Evolutionary conservation across 2,329 filamentous ascomycete species (phyloP), one percentile per base, ranked within the genome.

Genomic region (Verticillium dahliae): DNA sequence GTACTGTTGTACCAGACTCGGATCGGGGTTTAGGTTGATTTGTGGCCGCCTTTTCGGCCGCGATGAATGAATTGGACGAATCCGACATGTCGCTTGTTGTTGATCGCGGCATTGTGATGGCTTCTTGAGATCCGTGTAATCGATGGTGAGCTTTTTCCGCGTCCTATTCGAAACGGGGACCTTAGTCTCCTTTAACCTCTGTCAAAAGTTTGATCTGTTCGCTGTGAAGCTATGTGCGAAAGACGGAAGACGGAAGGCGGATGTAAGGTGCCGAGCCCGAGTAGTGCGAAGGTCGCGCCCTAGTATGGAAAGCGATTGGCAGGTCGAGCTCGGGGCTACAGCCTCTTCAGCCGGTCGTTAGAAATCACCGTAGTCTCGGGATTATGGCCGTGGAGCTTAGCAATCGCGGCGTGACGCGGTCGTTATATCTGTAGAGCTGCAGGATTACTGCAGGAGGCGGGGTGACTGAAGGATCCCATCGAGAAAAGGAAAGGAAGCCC

Each of bases 41-140:
- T 11, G 31, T 56, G n/a, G 61, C 57, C 37, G 59, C 38, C 37
- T 57, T 60, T 38, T 63, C 62, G 58, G 58, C 60, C 57, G 62
- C 59, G 18, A 63, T 65, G 6, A 66, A 64, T 31, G 64, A 60
- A 56, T 67, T 65, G 38, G 63, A 65, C 45, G 59, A 62, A 35
- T 59, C 62, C n/a, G 61, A 61, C 35, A 60, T 22, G 18, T 59
- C 54, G 62, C 55, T 55, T 31, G 57, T 58, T 34, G 62, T 58
- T 34, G 62, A 52, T 33, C 58, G 57, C 15, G 38, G 52, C 62
- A 64, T 65, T 27, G 15, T 57, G 55, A n/a, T 27, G n/a, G 13
- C 15, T 52, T 6, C 31, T 18, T 52, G 45, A 18, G 7, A 9
- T 22, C 45, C 18, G 45, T 52, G 4, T 13, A 18, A 10, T 4